These are phyloP conservation scores for Posidonia australis DNA, from an alignment of 106 monocot species.

Conservation along the genomic window DNA sequence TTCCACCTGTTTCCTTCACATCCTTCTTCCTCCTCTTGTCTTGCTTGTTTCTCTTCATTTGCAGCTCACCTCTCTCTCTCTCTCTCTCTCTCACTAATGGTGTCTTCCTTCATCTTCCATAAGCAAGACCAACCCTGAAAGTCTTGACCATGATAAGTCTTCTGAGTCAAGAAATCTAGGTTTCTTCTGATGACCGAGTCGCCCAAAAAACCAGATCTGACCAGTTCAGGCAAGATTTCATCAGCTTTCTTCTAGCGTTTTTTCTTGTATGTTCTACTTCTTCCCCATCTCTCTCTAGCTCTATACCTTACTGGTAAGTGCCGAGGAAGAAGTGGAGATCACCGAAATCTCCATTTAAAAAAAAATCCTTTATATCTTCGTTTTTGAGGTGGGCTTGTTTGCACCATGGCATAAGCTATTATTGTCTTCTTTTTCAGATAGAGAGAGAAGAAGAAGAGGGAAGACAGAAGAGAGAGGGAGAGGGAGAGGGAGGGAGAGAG, in stretches of 20 bases:
- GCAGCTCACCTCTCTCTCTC: background rate
- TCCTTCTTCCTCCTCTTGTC: background rate
- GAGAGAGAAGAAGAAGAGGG: background rate
- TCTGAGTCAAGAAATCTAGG: background rate
- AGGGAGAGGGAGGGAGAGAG: background rate
- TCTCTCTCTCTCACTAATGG: constrained; percentile 6
- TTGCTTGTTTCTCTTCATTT: constrained; percentile 4
- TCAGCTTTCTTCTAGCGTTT: constrained; percentile 9
- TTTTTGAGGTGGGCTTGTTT: no score
- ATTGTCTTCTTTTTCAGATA: background rate
- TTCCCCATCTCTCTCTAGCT: constrained; percentile 2
- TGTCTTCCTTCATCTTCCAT: background rate
- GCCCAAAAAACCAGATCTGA: background rate
- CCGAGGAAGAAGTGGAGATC: no score
- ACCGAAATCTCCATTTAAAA: no score
- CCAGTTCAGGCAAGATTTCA: background rate
- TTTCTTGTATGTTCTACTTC: background rate
- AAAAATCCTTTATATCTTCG: no score
- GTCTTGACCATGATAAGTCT: background rate
- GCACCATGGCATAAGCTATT: background rate
- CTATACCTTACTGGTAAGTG: background rate
- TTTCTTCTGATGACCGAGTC: background rate
- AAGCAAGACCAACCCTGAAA: background rate
- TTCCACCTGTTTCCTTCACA: constrained; percentile 3
- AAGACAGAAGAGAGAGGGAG: no score